A percentile compares a stretch with the other conserved stretches of the same genome.
Conservation (phyloP, 2,329 filamentous ascomycete species). For the Colletotrichum cuscutae region DNA sequence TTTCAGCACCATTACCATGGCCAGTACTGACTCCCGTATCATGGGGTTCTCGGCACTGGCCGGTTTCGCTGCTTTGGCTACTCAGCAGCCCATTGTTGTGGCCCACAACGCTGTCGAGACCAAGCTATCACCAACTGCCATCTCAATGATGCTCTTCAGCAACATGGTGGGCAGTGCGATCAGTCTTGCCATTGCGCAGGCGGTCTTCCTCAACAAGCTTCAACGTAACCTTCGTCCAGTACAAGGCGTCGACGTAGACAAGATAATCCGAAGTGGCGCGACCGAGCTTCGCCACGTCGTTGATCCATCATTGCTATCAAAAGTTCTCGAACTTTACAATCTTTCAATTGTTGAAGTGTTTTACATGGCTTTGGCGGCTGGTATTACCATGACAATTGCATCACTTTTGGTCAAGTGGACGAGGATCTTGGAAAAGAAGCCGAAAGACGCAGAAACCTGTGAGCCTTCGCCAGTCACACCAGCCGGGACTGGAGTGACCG, state of each 20-base stretch:
- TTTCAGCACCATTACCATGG: background rate
- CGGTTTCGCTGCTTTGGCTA: background rate
- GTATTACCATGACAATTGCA: background rate
- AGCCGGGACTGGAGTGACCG: background rate
- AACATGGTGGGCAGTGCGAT: background rate
- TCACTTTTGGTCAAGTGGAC: background rate
- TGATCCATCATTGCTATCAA: background rate
- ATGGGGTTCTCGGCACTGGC: background rate
- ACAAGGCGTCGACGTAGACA: background rate
- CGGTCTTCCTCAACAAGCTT: background rate
- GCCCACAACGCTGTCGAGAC: background rate
- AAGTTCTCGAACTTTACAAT: background rate
- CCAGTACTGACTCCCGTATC: background rate
- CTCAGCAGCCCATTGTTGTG: background rate
- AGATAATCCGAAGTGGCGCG: background rate
- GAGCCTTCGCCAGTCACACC: background rate
- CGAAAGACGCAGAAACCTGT: background rate
- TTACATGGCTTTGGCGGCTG: background rate
- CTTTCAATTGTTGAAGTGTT: background rate
- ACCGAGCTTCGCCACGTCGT: background rate
- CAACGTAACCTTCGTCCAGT: background rate
- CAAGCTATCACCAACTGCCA: background rate
- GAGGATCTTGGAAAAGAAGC: background rate
- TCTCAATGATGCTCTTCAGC: background rate
- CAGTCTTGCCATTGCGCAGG: background rate